Percentiles rank a stretch among this genome's conserved stretches.
phyloP scores from a whole-genome alignment of 2,329 filamentous ascomycete genomes.

The Zymoseptoria tritici region DNA sequence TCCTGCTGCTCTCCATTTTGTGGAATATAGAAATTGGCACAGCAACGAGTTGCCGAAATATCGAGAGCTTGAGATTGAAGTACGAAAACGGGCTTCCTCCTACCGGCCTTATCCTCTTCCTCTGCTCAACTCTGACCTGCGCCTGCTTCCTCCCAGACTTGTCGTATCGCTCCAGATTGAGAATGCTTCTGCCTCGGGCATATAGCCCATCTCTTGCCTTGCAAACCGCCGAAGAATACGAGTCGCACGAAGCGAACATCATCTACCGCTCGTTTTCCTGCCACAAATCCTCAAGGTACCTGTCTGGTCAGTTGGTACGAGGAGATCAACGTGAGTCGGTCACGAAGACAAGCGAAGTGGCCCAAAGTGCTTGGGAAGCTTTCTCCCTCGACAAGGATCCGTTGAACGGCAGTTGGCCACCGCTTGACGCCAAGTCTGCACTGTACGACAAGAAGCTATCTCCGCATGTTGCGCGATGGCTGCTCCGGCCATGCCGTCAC shows the following conservation, averaged over 20 bases:
- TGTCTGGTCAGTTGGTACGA: neutral
- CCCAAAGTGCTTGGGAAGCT: neutral
- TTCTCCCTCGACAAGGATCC: constrained; percentile 1
- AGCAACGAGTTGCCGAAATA: constrained; percentile 6
- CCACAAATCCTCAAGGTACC: neutral
- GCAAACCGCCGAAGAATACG: neutral
- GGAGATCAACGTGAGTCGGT: neutral
- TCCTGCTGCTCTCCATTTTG: constrained; percentile 1
- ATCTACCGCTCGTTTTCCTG: neutral
- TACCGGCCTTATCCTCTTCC: neutral
- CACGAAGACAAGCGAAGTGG: neutral
- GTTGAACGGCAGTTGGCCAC: too few species aligned
- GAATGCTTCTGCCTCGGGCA: neutral
- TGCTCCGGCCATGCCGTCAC: neutral
- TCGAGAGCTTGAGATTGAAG: neutral
- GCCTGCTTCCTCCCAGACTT: neutral
- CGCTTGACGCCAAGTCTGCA: too few species aligned
- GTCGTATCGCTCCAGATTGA: neutral
- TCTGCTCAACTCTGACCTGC: neutral
- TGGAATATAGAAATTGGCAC: constrained; percentile 10
- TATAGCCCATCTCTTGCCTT: neutral
- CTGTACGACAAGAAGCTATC: too few species aligned
- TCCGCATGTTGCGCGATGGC: neutral
- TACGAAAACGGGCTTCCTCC: neutral
- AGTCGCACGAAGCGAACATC: neutral